A percentile compares a stretch with the other conserved stretches of the same genome.
phyloP scores from a whole-genome alignment of 1,139 yeast genomes.

The Taphrina sp. region DNA sequence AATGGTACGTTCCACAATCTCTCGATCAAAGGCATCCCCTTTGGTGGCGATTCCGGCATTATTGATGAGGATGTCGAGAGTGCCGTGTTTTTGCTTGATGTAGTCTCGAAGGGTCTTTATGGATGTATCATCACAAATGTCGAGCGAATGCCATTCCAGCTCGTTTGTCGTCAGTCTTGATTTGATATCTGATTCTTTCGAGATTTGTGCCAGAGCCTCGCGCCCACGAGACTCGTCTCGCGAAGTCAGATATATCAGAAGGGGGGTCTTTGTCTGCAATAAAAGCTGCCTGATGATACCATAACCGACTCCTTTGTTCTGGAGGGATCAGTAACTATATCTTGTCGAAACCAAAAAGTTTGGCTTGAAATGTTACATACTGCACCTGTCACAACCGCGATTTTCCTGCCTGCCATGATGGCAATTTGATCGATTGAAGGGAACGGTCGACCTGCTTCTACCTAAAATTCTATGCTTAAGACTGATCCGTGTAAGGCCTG shows the following conservation, averaged over 20 bases:
- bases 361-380: too few species aligned
- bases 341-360: too few species aligned
- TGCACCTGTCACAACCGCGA: conserved; percentile 5
- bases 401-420: neutral
- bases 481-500: too few species aligned
- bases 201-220: neutral
- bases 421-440: too few species aligned
- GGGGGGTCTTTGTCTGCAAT: neutral
- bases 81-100: neutral
- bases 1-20: neutral
- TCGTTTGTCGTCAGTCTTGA: neutral
- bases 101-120: neutral
- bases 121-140: neutral
- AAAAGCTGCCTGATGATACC: conserved; percentile 1
- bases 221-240: conserved; percentile 3
- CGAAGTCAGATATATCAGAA: conserved; percentile 1
- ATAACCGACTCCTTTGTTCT: conserved; percentile 12
- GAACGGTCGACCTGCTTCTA: too few species aligned
- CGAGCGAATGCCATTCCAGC: conserved; percentile 1
- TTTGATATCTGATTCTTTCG: neutral
- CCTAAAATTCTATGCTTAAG: too few species aligned
- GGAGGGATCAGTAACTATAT: too few species aligned
- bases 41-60: conserved; percentile 11
- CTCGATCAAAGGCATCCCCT: conserved; percentile 1
- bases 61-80: neutral